phyloP scores from a whole-genome alignment of 768 basidiomycete genomes.

The Cystofilobasidium macerans region DNA sequence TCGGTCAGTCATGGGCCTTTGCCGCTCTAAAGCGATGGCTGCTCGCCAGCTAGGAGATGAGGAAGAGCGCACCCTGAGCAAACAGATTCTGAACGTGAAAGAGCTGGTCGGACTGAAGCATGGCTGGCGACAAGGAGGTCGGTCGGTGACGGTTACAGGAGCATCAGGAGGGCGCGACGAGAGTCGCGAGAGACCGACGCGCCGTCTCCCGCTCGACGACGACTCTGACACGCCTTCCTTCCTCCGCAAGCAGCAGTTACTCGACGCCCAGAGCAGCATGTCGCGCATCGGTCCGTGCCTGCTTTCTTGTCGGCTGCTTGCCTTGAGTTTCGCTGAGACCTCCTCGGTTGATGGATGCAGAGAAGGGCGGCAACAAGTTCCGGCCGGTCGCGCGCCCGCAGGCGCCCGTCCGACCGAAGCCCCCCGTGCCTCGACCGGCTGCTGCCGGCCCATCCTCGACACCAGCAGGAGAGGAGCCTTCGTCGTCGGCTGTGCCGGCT shows the following conservation, averaged over 20 bases:
- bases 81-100: slow-evolving; percentile 68
- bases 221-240: neutral
- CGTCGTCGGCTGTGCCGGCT: neutral
- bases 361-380: slow-evolving; percentile 21
- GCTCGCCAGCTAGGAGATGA: too few relatives aligned
- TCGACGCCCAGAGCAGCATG: neutral
- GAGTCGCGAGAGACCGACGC: neutral
- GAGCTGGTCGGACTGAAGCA: slow-evolving; percentile 35
- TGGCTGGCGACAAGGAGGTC: neutral
- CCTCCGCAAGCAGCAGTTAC: neutral
- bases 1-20: neutral
- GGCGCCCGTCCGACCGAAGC: slow-evolving; percentile 6
- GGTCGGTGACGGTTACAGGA: neutral
- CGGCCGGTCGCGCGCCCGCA: slow-evolving; percentile 10
- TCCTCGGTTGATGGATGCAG: neutral
- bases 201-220: neutral
- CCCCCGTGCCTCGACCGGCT: neutral
- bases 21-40: too few relatives aligned
- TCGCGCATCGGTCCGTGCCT: neutral
- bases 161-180: too few relatives aligned
- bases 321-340: neutral
- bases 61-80: slow-evolving; percentile 47
- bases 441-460: neutral
- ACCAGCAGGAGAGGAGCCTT: neutral
- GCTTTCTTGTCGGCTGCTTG: neutral